Percentiles rank a stretch among this genome's conserved stretches.
Conservation (phyloP, 805 yeast genomes). For the Scheffersomyces lignosus region DNA sequence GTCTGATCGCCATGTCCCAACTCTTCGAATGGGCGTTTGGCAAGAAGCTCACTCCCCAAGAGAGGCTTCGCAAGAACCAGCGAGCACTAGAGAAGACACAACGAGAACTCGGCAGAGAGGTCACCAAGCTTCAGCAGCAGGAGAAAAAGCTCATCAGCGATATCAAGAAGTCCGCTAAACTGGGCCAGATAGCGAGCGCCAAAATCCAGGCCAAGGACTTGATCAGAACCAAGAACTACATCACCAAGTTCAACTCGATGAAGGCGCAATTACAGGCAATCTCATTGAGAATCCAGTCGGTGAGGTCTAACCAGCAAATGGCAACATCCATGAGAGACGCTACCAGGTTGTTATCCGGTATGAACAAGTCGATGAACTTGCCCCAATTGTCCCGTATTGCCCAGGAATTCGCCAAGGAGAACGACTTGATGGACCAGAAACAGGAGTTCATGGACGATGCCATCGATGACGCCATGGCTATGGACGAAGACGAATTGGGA, state of each 20-base stretch:
- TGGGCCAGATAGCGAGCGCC: slow-evolving; percentile 84
- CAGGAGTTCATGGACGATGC: slow-evolving; percentile 99
- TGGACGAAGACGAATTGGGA: slow-evolving; percentile 66
- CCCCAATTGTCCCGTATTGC: slow-evolving; percentile 88
- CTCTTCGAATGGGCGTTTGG: slow-evolving; percentile 93
- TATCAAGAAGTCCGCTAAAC: slow-evolving; percentile 88
- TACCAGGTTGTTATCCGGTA: slow-evolving; percentile 74
- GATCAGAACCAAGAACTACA: slow-evolving; percentile 79
- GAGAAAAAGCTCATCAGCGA: slow-evolving; percentile 85
- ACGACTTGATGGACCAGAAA: slow-evolving; percentile 96
- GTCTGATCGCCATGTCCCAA: slow-evolving; percentile 8
- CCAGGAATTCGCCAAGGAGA: slow-evolving; percentile 92
- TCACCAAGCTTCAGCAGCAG: slow-evolving; percentile 81
- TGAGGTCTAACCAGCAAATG: slow-evolving; percentile 94
- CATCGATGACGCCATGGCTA: slow-evolving; percentile 93
- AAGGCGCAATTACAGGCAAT: slow-evolving; percentile 95
- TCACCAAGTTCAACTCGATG: slow-evolving; percentile 89
- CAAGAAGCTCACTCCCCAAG: slow-evolving; percentile 90
- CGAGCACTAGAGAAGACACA: slow-evolving; percentile 93
- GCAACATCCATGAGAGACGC: slow-evolving; percentile 93
- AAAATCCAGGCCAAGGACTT: slow-evolving; percentile 95
- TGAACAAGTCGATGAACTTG: slow-evolving; percentile 88
- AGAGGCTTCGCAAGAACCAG: slow-evolving; percentile 91
- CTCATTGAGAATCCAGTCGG: slow-evolving; percentile 86
- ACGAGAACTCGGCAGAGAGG: slow-evolving; percentile 88